phyloP scores from a whole-genome alignment of 495 filamentous ascomycete genomes.

The Hypoxylon trugodes region DNA sequence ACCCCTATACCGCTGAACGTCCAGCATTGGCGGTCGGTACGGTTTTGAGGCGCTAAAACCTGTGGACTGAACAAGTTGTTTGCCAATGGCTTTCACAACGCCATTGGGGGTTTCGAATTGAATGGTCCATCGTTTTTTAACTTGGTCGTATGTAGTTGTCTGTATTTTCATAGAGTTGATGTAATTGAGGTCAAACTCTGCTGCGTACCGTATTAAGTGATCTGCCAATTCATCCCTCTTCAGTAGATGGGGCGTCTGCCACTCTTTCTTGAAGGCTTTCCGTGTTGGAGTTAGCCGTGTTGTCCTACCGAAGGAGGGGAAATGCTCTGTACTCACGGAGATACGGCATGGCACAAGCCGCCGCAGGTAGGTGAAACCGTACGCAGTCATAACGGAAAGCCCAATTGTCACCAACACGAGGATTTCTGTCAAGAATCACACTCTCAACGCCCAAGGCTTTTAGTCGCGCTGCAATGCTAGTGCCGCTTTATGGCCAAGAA shows the following conservation, averaged over 20 bases:
- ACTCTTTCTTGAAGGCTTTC: slow-evolving; percentile 31
- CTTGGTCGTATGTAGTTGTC: slow-evolving; percentile 35
- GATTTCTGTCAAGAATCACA: slow-evolving; percentile 45
- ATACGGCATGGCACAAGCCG: slow-evolving; percentile 41
- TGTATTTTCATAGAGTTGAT: slow-evolving; percentile 39
- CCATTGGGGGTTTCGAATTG: slow-evolving; percentile 18
- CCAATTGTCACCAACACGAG: slow-evolving; percentile 49
- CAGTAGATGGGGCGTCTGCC: slow-evolving; percentile 22
- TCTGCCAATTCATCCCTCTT: slow-evolving; percentile 39
- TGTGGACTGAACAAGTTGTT: slow-evolving; percentile 48
- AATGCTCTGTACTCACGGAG: slow-evolving; percentile 27
- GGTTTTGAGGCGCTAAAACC: slow-evolving; percentile 40
- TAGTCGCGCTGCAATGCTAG: slow-evolving; percentile 43
- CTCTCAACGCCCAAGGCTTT: slow-evolving; percentile 47
- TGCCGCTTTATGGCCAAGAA: slow-evolving; percentile 8
- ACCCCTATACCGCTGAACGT: slow-evolving; percentile 35
- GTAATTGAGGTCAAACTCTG: slow-evolving; percentile 43
- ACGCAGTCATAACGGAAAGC: slow-evolving; percentile 45
- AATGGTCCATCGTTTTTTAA: slow-evolving; percentile 36
- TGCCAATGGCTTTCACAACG: slow-evolving; percentile 20
- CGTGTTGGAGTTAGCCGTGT: background rate
- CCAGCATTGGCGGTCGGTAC: slow-evolving; percentile 34
- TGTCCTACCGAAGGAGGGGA: background rate
- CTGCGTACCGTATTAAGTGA: slow-evolving; percentile 38
- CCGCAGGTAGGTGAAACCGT: slow-evolving; percentile 44